Percentiles rank a stretch among this genome's conserved stretches.
phyloP scores from a whole-genome alignment of 2,329 filamentous ascomycete species.

The Xylaria sp. region DNA sequence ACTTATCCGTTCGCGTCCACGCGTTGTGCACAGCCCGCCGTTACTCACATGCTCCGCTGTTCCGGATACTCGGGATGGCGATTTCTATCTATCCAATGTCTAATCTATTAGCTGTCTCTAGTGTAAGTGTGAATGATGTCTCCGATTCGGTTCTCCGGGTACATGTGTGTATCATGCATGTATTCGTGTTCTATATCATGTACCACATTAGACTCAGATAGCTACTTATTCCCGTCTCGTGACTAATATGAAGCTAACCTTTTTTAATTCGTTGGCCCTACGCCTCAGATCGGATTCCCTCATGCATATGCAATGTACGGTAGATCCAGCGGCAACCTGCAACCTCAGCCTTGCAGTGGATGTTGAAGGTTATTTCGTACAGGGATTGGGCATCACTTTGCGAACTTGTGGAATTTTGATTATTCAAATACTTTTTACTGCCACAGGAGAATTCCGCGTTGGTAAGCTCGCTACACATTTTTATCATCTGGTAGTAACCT shows the following conservation, averaged over 20 bases:
- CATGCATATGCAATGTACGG: conserved; percentile 28
- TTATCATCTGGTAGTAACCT: not conserved
- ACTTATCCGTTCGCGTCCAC: not conserved
- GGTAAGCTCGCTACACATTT: conserved; percentile 2
- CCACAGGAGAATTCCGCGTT: not conserved
- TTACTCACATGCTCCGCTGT: no score
- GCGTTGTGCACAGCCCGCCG: conserved; percentile 28
- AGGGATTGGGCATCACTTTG: conserved; percentile 14
- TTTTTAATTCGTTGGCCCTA: conserved; percentile 22
- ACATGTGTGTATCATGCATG: not conserved
- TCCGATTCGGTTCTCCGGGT: not conserved
- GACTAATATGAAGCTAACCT: not conserved
- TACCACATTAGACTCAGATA: not conserved
- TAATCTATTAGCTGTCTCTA: not conserved
- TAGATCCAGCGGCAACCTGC: not conserved
- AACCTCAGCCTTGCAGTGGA: conserved; percentile 2
- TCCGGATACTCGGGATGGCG: conserved; percentile 10
- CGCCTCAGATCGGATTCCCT: not conserved
- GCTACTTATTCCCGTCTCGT: conserved; percentile 1
- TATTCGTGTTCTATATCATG: not conserved
- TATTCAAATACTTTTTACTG: not conserved
- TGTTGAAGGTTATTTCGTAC: not conserved
- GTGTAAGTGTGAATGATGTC: not conserved
- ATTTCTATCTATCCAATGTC: not conserved
- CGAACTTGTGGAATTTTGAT: not conserved